A percentile compares a stretch with the other conserved stretches of the same genome.
These are phyloP conservation scores for Neofusicoccum ribis DNA, from an alignment of 2,329 filamentous ascomycete species.

Conservation along the genomic window DNA sequence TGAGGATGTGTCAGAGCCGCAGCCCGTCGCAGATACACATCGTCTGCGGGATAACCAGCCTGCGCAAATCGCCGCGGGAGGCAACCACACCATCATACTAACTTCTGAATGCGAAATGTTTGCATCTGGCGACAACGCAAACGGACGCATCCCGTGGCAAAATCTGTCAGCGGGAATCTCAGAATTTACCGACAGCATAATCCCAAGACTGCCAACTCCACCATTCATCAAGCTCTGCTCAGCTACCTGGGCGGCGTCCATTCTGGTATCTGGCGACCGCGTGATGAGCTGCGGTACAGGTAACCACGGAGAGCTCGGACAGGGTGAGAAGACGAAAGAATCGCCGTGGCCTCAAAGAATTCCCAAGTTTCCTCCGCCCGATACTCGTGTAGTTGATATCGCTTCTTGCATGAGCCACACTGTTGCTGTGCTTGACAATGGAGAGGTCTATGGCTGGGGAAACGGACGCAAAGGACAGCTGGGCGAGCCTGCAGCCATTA, in stretches of 20 bases:
- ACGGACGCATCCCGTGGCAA: constrained; percentile 33
- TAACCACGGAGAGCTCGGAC: constrained; percentile 70
- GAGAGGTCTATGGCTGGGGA: constrained; percentile 85
- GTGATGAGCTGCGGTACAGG: constrained; percentile 68
- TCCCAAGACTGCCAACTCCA: neutral
- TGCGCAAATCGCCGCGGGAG: constrained; percentile 61
- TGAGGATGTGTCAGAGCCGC: constrained; percentile 41
- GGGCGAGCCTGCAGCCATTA: constrained; percentile 54
- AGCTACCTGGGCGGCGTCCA: constrained; percentile 77
- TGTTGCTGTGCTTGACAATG: constrained; percentile 70
- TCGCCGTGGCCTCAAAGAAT: constrained; percentile 53
- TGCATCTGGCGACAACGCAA: constrained; percentile 62
- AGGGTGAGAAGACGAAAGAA: constrained; percentile 45
- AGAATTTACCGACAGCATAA: constrained; percentile 2
- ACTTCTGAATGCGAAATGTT: constrained; percentile 61
- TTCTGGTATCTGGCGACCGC: constrained; percentile 54
- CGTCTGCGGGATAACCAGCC: constrained; percentile 1
- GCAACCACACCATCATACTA: constrained; percentile 82
- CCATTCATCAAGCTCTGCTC: constrained; percentile 49
- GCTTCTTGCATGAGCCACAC: constrained; percentile 77
- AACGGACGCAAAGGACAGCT: constrained; percentile 83
- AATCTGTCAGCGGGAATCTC: neutral
- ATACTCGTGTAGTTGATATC: constrained; percentile 59
- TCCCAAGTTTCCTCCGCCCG: constrained; percentile 63
- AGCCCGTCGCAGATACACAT: constrained; percentile 18